Conservation (phyloP, 495 filamentous ascomycete species). For the Thermochaetoides thermophila region DNA sequence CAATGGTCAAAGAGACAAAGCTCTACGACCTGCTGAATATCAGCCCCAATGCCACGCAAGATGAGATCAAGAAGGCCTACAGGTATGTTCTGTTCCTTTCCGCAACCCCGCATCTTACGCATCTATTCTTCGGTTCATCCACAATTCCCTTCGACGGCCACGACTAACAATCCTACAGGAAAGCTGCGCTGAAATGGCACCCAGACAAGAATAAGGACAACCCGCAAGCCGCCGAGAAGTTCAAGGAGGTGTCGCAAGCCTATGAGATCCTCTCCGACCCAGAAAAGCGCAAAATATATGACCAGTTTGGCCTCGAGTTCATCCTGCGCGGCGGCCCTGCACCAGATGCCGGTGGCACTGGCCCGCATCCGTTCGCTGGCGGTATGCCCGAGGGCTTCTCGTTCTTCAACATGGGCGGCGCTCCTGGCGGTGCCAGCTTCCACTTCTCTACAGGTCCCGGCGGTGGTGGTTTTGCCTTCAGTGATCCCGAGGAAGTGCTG, state of each 20-base stretch:
- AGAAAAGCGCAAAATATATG: constrained; percentile 91
- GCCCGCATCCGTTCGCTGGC: constrained; percentile 33
- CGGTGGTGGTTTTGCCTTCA: constrained; percentile 50
- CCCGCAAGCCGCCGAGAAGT: constrained; percentile 68
- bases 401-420: constrained; percentile 22
- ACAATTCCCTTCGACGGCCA: constrained; percentile 1
- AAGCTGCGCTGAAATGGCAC: constrained; percentile 81
- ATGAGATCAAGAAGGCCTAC: constrained; percentile 97
- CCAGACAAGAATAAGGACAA: constrained; percentile 97
- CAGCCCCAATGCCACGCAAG: constrained; percentile 65
- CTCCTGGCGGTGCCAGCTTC: constrained; percentile 14
- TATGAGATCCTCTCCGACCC: constrained; percentile 97
- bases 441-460: constrained; percentile 10
- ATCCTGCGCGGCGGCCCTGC: constrained; percentile 74
- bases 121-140: background rate
- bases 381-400: constrained; percentile 20
- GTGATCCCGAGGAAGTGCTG: constrained; percentile 73
- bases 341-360: constrained; percentile 34
- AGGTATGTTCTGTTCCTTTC: constrained; percentile 36
- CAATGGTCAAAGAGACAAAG: constrained; percentile 77
- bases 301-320: constrained; percentile 89
- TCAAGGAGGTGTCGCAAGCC: constrained; percentile 90
- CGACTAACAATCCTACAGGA: constrained; percentile 35
- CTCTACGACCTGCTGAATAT: constrained; percentile 66
- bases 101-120: background rate